Evolutionary conservation across 768 basidiomycete genomes (phyloP).

Genomic region (Brasilioporus rufonigricans): DNA sequence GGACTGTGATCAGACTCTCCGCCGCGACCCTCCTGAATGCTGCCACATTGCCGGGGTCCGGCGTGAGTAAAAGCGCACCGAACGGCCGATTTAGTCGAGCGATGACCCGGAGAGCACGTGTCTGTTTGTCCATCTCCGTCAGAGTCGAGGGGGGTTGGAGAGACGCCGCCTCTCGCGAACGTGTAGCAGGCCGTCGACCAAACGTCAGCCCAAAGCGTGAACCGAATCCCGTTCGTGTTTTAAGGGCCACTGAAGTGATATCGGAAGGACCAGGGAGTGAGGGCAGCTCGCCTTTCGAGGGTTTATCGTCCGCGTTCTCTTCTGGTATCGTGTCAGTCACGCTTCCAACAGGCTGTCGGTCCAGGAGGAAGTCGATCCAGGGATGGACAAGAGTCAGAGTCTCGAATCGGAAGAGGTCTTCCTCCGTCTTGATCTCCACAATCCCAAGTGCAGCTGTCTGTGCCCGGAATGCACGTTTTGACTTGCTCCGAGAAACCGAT

Average conservation of each 20-base stretch:
- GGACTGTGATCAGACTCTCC: neutral
- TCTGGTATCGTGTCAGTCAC: neutral
- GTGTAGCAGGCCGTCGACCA: too few relatives aligned
- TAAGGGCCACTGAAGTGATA: neutral
- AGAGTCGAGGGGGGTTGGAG: neutral
- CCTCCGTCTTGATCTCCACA: neutral
- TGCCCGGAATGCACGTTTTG: neutral
- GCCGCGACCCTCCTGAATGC: neutral
- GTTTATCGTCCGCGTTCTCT: neutral
- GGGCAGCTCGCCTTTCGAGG: neutral
- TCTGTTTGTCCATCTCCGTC: neutral
- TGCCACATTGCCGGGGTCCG: too few relatives aligned
- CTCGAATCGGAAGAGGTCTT: neutral
- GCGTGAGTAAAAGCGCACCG: neutral
- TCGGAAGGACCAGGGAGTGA: neutral
- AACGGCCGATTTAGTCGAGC: neutral
- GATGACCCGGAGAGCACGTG: neutral
- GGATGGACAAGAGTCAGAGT: neutral
- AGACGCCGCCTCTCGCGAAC: too few relatives aligned
- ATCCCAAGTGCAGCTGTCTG: neutral
- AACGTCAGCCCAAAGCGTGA: too few relatives aligned
- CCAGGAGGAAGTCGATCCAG: neutral
- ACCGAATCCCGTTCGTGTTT: too few relatives aligned
- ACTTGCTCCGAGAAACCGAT: neutral
- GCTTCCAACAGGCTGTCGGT: neutral